These are phyloP conservation scores for Candida vaughaniae DNA, from an alignment of 805 yeast genomes.

Conservation along the genomic window DNA sequence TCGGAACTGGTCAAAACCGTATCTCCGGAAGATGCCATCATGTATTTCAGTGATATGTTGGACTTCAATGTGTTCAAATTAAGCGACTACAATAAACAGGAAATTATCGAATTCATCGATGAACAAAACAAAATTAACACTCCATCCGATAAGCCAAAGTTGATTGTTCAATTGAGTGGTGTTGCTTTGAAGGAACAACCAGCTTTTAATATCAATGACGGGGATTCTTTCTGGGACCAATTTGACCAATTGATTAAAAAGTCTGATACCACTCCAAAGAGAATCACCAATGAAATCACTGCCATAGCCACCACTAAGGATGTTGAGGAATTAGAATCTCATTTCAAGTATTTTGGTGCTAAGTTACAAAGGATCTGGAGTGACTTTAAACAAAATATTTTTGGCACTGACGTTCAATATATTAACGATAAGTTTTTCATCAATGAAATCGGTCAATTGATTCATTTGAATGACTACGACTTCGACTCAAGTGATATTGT, in stretches of 20 bases:
- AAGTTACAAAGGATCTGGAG: conserved; percentile 10
- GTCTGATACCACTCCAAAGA: background rate
- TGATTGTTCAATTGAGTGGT: conserved; percentile 44
- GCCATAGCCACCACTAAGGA: conserved; percentile 2
- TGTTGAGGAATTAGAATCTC: conserved; percentile 1
- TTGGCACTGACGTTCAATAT: conserved; percentile 11
- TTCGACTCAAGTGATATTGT: conserved; percentile 21
- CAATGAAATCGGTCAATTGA: conserved; percentile 48
- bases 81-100: conserved; percentile 16
- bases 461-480: conserved; percentile 31
- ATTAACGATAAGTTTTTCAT: conserved; percentile 49
- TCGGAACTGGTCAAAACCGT: background rate
- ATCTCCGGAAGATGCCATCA: conserved; percentile 28
- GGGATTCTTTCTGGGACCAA: conserved; percentile 3
- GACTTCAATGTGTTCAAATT: conserved; percentile 12
- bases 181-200: conserved; percentile 26
- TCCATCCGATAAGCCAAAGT: conserved; percentile 19
- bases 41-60: conserved; percentile 44
- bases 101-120: conserved; percentile 24
- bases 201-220: conserved; percentile 18
- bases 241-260: conserved; percentile 3
- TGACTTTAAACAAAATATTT: conserved; percentile 5
- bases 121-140: conserved; percentile 10
- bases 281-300: conserved; percentile 7
- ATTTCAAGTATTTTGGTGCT: conserved; percentile 10